Conservation (phyloP, 148 eudicot genomes). For the Heliosperma pusillum region DNA sequence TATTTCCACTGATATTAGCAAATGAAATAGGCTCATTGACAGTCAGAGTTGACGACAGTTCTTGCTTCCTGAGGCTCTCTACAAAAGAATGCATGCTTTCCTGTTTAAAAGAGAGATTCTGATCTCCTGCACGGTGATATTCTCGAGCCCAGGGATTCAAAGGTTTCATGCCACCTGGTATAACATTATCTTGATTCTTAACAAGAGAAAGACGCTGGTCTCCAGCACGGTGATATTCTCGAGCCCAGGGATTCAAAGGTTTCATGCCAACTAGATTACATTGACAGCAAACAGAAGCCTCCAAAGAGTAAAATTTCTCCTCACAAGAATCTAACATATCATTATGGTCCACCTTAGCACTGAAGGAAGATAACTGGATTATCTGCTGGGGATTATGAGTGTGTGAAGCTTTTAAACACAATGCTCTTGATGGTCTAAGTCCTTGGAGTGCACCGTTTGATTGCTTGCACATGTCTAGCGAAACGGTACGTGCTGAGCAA, state of each 20-base stretch:
- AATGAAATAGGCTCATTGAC: slow-evolving; percentile 28
- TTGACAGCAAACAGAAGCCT: slow-evolving; percentile 15
- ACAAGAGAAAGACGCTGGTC: neutral
- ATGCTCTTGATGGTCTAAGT: slow-evolving; percentile 5
- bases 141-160: slow-evolving; percentile 14
- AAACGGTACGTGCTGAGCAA: slow-evolving; percentile 17
- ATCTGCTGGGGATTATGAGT: slow-evolving; percentile 8
- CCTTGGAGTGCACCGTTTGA: slow-evolving; percentile 17
- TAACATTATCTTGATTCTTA: neutral
- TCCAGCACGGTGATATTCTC: slow-evolving; percentile 9
- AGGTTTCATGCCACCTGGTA: slow-evolving; percentile 3
- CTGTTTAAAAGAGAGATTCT: slow-evolving; percentile 23
- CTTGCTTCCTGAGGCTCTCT: slow-evolving; percentile 22
- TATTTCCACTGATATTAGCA: slow-evolving; percentile 25
- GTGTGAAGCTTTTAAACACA: slow-evolving; percentile 18
- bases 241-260: slow-evolving; percentile 13
- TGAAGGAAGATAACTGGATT: slow-evolving; percentile 18
- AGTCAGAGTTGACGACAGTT: slow-evolving; percentile 22
- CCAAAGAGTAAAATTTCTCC: slow-evolving; percentile 14
- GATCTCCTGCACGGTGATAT: slow-evolving; percentile 15
- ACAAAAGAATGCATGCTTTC: slow-evolving; percentile 16
- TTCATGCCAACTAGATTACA: neutral
- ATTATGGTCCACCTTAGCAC: slow-evolving; percentile 20
- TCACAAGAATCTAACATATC: slow-evolving; percentile 12
- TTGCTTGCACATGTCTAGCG: slow-evolving; percentile 23